Percentiles rank a stretch among this genome's conserved stretches.
Evolutionary conservation across 1,139 yeast genomes (phyloP).

Genomic region (Candida mesenterica): DNA sequence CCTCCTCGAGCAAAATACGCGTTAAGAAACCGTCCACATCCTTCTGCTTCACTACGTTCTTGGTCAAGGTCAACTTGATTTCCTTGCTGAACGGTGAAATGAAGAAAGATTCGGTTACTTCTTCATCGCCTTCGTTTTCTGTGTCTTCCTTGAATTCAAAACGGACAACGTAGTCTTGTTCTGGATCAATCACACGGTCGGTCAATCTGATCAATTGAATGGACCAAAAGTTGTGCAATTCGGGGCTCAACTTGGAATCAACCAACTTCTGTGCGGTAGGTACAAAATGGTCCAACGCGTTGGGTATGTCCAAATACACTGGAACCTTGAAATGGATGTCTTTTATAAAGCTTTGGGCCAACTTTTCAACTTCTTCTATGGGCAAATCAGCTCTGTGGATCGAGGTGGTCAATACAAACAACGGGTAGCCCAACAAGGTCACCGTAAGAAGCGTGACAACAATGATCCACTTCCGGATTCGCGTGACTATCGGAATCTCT

Average conservation of each 20-base stretch:
- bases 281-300: constrained; percentile 25
- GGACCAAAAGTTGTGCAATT: constrained; percentile 26
- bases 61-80: constrained; percentile 27
- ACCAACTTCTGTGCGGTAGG: constrained; percentile 31
- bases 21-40: constrained; percentile 34
- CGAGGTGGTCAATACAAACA: constrained; percentile 69
- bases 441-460: constrained; percentile 38
- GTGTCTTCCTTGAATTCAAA: constrained; percentile 17
- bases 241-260: constrained; percentile 27
- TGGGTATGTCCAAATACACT: constrained; percentile 48
- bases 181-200: constrained; percentile 11
- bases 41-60: constrained; percentile 25
- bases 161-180: constrained; percentile 22
- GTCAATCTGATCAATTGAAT: constrained; percentile 21
- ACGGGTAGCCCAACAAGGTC: constrained; percentile 61
- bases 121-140: constrained; percentile 15
- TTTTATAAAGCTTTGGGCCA: constrained; percentile 32
- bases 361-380: constrained; percentile 44
- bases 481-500: constrained; percentile 7
- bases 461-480: constrained; percentile 15
- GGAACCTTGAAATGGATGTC: constrained; percentile 53
- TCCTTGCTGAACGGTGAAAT: constrained; percentile 36
- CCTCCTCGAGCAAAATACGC: constrained; percentile 31
- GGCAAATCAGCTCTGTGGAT: constrained; percentile 78
- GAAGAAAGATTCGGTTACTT: constrained; percentile 12